These are phyloP conservation scores for Saturnispora sekii DNA, from an alignment of 805 yeast genomes.

Conservation along the genomic window DNA sequence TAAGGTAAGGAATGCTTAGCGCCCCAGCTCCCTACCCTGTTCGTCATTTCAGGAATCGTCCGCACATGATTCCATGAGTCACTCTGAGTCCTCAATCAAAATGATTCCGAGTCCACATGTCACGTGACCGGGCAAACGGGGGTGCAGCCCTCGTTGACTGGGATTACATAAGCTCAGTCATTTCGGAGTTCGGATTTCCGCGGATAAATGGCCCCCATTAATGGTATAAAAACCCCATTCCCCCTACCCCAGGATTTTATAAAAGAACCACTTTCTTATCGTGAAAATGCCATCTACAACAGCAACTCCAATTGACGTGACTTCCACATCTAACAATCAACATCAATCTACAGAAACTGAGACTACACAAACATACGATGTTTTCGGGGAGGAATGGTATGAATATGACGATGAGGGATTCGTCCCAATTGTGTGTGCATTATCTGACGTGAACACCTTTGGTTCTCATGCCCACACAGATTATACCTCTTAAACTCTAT, in stretches of 20 bases:
- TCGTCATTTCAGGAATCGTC: too few relatives aligned
- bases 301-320: background rate
- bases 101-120: too few relatives aligned
- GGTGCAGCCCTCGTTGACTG: too few relatives aligned
- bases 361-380: background rate
- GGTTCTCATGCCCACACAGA: conserved; percentile 5
- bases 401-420: conserved; percentile 8
- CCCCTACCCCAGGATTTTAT: background rate
- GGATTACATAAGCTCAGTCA: too few relatives aligned
- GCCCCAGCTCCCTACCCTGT: too few relatives aligned
- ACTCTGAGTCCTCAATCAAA: too few relatives aligned
- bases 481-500: background rate
- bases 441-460: conserved; percentile 7
- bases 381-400: conserved; percentile 4
- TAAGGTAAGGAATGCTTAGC: too few relatives aligned
- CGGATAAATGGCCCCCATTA: conserved; percentile 4
- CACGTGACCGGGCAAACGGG: too few relatives aligned
- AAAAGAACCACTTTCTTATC: too few relatives aligned
- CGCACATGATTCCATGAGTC: too few relatives aligned
- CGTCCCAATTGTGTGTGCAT: conserved; percentile 7
- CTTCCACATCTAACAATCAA: background rate
- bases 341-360: background rate
- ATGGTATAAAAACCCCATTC: background rate
- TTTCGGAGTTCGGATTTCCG: background rate
- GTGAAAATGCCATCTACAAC: background rate